Evolutionary conservation across 129 eudicot genomes (phyloP), one percentile per base, ranked within the genome.

Genomic region (Centrapalus pauciflorus): DNA sequence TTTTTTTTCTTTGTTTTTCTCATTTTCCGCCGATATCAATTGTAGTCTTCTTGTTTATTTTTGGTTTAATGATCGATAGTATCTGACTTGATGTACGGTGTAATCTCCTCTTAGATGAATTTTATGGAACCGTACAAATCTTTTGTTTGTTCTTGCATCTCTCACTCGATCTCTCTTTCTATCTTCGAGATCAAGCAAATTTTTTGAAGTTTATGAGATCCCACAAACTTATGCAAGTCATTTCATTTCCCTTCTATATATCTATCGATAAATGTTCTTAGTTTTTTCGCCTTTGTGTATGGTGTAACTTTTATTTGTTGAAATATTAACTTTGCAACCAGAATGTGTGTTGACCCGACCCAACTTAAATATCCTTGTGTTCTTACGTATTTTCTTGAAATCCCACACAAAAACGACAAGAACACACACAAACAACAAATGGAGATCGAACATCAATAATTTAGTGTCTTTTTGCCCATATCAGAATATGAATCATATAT

Each of bases 41-140:
- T n/a, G 61, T 45, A 34, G 28, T 38, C 38, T 71, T 48, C 34
- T 73, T 64, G 16, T 13, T 32, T n/a, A n/a, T 51, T 55, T 23
- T 57, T 65, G 27, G 34, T 17, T 64, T 21, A 27, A 34, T 33
- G 30, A 50, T 61, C 16, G 66, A 21, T 37, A 40, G 66, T 55
- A 32, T 71, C 40, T 46, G 29, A 71, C 50, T 71, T 71, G 33
- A 14, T 71, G 50, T 64, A 51, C 51, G 72, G 66, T 64, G 78
- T 73, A 64, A 54, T 20, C 59, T 55, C 50, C 55, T 64, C 65
- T 54, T 64, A 37, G 26, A 73, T 54, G 50, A 73, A 73, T 35
- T 73, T 37, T 35, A 73, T 63, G 71, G 45, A 64, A 38, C 66
- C 78, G 41, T 73, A 65, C 49, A 38, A 64, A 73, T 63, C 65